Evolutionary conservation across 2,329 filamentous ascomycete species (phyloP).

Genomic region (Microdochium paspali): DNA sequence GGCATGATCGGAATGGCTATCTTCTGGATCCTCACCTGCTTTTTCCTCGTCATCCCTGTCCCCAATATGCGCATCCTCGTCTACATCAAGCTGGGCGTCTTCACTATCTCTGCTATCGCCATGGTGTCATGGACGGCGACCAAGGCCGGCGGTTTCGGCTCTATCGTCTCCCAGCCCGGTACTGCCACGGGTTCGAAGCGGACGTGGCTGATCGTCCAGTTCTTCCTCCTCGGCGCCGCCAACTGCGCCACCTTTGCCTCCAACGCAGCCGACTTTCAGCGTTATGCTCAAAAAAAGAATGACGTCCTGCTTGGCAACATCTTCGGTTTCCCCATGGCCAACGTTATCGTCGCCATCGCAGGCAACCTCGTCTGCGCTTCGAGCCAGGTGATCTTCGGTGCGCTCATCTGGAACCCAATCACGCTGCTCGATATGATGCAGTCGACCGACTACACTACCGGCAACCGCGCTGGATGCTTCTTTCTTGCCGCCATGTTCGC

Average conservation of each 20-base stretch:
- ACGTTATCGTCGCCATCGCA: conserved; percentile 29
- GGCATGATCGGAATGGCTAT: conserved; percentile 31
- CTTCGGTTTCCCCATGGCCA: conserved; percentile 33
- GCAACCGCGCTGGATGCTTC: conserved; percentile 21
- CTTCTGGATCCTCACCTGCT: conserved; percentile 32
- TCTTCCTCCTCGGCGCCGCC: conserved; percentile 25
- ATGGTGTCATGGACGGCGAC: conserved; percentile 47
- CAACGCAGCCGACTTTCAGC: conserved; percentile 34
- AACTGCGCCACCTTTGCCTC: conserved; percentile 37
- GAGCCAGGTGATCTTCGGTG: conserved; percentile 28
- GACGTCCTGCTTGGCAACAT: conserved; percentile 32
- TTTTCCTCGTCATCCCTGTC: conserved; percentile 16
- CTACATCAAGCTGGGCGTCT: conserved; percentile 27
- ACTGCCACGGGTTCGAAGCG: conserved; percentile 24
- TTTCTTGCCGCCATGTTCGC: conserved; percentile 22
- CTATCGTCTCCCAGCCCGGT: conserved; percentile 32
- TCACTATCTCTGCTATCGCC: conserved; percentile 41
- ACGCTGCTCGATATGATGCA: conserved; percentile 28
- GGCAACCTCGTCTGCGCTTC: conserved; percentile 33
- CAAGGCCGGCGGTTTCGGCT: conserved; percentile 31
- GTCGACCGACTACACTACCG: conserved; percentile 18
- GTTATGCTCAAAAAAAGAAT: conserved; percentile 26
- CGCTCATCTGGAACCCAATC: conserved; percentile 38
- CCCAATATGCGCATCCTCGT: conserved; percentile 25
- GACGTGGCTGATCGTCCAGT: conserved; percentile 12